A percentile compares a stretch with the other conserved stretches of the same genome.
These are phyloP conservation scores for Backusella liffmaniae DNA, from an alignment of 192 early-diverging fungal species.

Conservation along the genomic window DNA sequence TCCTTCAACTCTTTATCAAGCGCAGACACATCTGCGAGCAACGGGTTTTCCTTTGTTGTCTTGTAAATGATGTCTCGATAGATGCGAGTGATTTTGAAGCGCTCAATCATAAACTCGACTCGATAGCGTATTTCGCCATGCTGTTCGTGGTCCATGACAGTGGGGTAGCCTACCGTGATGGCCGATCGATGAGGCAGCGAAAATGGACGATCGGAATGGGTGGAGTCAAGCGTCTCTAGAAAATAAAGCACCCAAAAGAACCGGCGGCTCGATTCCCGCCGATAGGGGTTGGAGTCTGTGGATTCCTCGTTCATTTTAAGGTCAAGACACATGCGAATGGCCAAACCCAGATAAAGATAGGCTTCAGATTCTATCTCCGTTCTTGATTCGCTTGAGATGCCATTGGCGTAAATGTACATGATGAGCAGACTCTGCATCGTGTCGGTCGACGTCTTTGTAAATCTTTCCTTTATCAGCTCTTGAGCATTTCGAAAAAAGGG, in stretches of 20 bases:
- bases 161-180: not conserved
- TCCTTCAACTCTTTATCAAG: conserved; percentile 26
- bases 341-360: conserved; percentile 30
- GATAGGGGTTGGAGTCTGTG: not conserved
- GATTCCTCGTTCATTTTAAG: conserved; percentile 26
- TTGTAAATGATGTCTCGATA: conserved; percentile 30
- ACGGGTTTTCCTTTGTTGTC: conserved; percentile 13
- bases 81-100: conserved; percentile 31
- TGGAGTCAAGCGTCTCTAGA: conserved; percentile 21
- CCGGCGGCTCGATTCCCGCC: conserved; percentile 18
- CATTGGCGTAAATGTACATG: conserved; percentile 39
- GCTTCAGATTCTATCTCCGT: conserved; percentile 28
- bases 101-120: conserved; percentile 34
- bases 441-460: conserved; percentile 18
- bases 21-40: conserved; percentile 18
- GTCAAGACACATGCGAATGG: conserved; percentile 36
- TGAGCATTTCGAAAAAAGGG: conserved; percentile 29
- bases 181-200: conserved; percentile 17
- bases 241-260: conserved; percentile 28
- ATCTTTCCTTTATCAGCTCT: conserved; percentile 8
- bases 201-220: conserved; percentile 35
- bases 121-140: conserved; percentile 22
- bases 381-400: conserved; percentile 20
- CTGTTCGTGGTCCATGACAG: conserved; percentile 24
- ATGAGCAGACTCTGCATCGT: conserved; percentile 34